Conservation (phyloP, 169 alveolate genomes). For the Plasmodium blacklocki region DNA sequence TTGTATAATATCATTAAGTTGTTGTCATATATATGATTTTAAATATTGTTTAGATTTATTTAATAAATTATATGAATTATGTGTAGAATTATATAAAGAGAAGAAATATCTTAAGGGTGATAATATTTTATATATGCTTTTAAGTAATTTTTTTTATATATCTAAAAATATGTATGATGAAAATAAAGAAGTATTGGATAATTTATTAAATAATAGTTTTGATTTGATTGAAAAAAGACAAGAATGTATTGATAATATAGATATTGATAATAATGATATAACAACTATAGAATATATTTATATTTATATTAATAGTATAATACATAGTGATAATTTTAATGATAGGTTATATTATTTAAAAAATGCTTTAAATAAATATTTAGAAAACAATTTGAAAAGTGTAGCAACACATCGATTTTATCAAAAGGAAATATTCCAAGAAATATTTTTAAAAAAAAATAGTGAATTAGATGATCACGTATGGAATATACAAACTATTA, state of each 20-base stretch:
- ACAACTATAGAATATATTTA: conserved; percentile 60
- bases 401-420: conserved; percentile 76
- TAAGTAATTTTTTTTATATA: conserved; percentile 74
- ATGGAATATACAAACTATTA: neutral
- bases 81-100: conserved; percentile 65
- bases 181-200: conserved; percentile 48
- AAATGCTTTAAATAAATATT: conserved; percentile 38
- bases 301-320: conserved; percentile 60
- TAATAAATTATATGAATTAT: conserved; percentile 33
- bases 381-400: conserved; percentile 68
- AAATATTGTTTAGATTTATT: conserved; percentile 49
- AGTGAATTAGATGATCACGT: neutral
- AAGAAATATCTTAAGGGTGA: conserved; percentile 58
- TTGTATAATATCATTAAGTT: conserved; percentile 67
- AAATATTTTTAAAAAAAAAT: conserved; percentile 51
- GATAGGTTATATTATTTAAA: conserved; percentile 73
- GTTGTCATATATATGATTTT: conserved; percentile 61
- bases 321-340: conserved; percentile 72
- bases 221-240: conserved; percentile 69
- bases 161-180: conserved; percentile 67
- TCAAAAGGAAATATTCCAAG: conserved; percentile 72
- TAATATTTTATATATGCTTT: conserved; percentile 55
- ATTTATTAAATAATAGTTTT: conserved; percentile 34
- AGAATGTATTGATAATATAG: conserved; percentile 58
- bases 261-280: conserved; percentile 60